Evolutionary conservation across 163 green algal species (phyloP).

Genomic region (Smithsoniella earleae): DNA sequence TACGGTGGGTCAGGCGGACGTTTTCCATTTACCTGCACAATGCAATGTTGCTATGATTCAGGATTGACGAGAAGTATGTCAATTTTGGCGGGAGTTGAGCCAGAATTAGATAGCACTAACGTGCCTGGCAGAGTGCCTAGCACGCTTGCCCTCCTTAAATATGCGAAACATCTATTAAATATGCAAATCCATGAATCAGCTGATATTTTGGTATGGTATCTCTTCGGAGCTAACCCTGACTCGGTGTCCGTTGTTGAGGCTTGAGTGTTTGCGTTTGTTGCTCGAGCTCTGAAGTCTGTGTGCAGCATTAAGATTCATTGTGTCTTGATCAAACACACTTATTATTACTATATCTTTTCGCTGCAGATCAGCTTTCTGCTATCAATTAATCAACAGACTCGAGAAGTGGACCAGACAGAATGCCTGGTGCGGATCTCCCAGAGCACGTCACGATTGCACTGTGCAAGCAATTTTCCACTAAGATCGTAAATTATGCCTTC

Average conservation of each 20-base stretch:
- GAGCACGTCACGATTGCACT: too few relatives aligned
- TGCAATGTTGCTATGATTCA: too few relatives aligned
- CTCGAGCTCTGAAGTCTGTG: background rate
- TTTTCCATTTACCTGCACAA: too few relatives aligned
- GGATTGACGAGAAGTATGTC: too few relatives aligned
- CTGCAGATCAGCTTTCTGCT: slow-evolving; percentile 18
- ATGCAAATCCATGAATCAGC: background rate
- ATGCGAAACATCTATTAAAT: slow-evolving; percentile 1
- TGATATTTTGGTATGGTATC: slow-evolving; percentile 9
- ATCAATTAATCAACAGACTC: slow-evolving; percentile 20
- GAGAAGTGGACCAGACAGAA: slow-evolving; percentile 15
- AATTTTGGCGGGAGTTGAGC: too few relatives aligned
- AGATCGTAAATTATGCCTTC: too few relatives aligned
- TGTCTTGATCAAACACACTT: background rate
- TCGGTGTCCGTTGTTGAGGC: background rate
- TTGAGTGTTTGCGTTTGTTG: background rate
- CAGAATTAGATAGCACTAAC: too few relatives aligned
- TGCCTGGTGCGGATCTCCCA: background rate
- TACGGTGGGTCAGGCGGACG: too few relatives aligned
- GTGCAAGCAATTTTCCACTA: too few relatives aligned
- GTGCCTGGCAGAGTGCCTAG: too few relatives aligned
- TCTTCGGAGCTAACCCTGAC: background rate
- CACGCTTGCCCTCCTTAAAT: too few relatives aligned
- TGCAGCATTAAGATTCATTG: background rate
- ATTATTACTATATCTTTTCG: background rate